phyloP scores from a whole-genome alignment of 2,329 filamentous ascomycete species.

The Clarireedia hainanense region DNA sequence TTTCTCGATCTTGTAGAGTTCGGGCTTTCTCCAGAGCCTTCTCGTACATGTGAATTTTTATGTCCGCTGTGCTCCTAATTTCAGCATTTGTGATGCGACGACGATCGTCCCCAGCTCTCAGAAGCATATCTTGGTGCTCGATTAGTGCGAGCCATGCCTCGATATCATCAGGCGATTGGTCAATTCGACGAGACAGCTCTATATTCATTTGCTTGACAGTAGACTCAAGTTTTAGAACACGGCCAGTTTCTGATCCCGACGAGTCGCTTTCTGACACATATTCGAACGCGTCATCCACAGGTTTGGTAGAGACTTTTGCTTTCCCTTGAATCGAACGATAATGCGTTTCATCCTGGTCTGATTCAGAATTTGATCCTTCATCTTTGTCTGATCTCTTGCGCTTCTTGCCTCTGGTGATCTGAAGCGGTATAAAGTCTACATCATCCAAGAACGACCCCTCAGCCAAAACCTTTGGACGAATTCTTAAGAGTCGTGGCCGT shows the following conservation, averaged over 20 bases:
- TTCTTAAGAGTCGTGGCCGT: conserved; percentile 34
- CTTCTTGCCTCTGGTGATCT: conserved; percentile 28
- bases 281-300: conserved; percentile 30
- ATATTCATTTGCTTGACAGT: conserved; percentile 48
- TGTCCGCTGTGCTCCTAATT: conserved; percentile 61
- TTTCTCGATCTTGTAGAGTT: conserved; percentile 41
- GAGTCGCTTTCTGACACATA: conserved; percentile 38
- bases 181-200: conserved; percentile 55
- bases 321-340: conserved; percentile 62
- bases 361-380: conserved; percentile 31
- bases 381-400: conserved; percentile 22
- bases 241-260: conserved; percentile 32
- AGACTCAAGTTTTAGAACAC: conserved; percentile 32
- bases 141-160: conserved; percentile 73
- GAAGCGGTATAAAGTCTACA: conserved; percentile 44
- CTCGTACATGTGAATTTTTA: conserved; percentile 74
- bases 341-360: conserved; percentile 42
- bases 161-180: conserved; percentile 58
- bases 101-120: conserved; percentile 42
- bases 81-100: conserved; percentile 51
- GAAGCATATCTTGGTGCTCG: conserved; percentile 63
- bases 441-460: conserved; percentile 15
- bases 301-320: conserved; percentile 37
- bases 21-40: conserved; percentile 58
- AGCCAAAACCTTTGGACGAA: conserved; percentile 29